These are phyloP conservation scores for Hysterangium stoloniferum DNA, from an alignment of 768 basidiomycete genomes.

Conservation along the genomic window DNA sequence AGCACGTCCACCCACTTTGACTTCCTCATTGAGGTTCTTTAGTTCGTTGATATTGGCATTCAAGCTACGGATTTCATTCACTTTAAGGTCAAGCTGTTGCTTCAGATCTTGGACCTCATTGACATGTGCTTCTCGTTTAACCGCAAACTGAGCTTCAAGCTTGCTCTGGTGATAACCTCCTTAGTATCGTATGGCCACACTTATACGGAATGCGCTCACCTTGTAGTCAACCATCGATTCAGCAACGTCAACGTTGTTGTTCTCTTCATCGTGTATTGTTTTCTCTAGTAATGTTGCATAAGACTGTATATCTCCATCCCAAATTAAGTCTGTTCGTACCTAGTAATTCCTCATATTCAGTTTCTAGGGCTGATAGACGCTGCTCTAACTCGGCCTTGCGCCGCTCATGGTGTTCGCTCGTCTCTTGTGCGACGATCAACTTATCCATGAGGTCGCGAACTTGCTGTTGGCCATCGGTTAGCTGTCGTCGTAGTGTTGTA, in stretches of 20 bases:
- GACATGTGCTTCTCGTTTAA: slow-evolving; percentile 83
- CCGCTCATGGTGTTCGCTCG: slow-evolving; percentile 77
- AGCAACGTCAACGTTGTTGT: slow-evolving; percentile 67
- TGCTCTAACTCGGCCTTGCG: slow-evolving; percentile 84
- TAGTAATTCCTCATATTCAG: slow-evolving; percentile 94
- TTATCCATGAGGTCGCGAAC: slow-evolving; percentile 86
- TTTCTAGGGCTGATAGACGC: slow-evolving; percentile 71
- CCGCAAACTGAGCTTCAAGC: slow-evolving; percentile 87
- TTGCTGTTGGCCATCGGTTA: slow-evolving; percentile 81
- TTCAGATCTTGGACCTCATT: slow-evolving; percentile 81
- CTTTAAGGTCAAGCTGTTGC: slow-evolving; percentile 81
- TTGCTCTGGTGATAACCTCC: slow-evolving; percentile 52
- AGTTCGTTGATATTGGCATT: slow-evolving; percentile 85
- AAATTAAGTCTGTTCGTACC: slow-evolving; percentile 42
- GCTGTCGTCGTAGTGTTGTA: slow-evolving; percentile 73
- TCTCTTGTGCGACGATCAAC: slow-evolving; percentile 84
- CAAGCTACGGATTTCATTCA: slow-evolving; percentile 75
- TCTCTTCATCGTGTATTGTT: slow-evolving; percentile 84
- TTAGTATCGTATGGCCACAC: slow-evolving; percentile 15
- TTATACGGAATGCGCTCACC: slow-evolving; percentile 33
- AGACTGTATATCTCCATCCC: slow-evolving; percentile 11
- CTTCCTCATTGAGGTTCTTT: slow-evolving; percentile 94
- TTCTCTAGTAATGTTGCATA: slow-evolving; percentile 53
- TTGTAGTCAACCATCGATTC: slow-evolving; percentile 89
- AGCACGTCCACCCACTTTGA: slow-evolving; percentile 84